Evolutionary conservation across 2,329 filamentous ascomycete species (phyloP), one percentile per base, ranked within the genome.

Genomic region (Colletotrichum zoysiae): DNA sequence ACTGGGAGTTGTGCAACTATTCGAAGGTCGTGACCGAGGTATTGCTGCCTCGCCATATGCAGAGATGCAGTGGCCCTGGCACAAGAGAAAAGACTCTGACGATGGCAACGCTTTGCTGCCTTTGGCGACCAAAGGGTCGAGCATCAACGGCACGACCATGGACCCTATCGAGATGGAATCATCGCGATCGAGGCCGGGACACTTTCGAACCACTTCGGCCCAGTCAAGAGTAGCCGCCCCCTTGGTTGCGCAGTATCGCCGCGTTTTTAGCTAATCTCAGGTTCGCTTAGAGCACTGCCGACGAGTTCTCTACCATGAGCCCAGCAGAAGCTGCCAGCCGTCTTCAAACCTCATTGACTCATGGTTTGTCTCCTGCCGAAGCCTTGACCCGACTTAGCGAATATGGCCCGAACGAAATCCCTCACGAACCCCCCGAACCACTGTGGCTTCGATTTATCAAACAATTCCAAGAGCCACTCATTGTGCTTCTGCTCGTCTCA

Each of bases 401-500:
- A 74, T 90, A 96, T 84, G 96, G 96, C 42, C 91, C 93, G 38
- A 99, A 99, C 82, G 96, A 99, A 82, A 92, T 99, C 48, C 94
- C 96, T 7, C 94, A 97, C 81, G 95, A 98, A 71, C 91, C 94
- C 66, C 94, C 95, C 1, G 96, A 99, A 82, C 95, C 96, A 12
- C 84, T 99, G 70, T 99, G 96, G 95, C 84, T 98, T 65, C 93
- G 96, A 71, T 99, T 99, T 78, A 81, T 97, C 72, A 97, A 97
- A 82, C 96, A 99, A 79, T 99, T 99, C 81, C 95, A 97, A 79
- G 96, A 99, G 79, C 95, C 96, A 0, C 85, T 99, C 67, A 99
- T 99, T 74, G 83, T 98, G 30, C 88, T 99, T n/a, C 88, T 99
- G 20, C 88, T 99, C 30, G 93, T 90, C 8, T 98, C 96, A 3